Evolutionary conservation across 352 stramenopile species (phyloP).

Genomic region (Blastocystis sp.): DNA sequence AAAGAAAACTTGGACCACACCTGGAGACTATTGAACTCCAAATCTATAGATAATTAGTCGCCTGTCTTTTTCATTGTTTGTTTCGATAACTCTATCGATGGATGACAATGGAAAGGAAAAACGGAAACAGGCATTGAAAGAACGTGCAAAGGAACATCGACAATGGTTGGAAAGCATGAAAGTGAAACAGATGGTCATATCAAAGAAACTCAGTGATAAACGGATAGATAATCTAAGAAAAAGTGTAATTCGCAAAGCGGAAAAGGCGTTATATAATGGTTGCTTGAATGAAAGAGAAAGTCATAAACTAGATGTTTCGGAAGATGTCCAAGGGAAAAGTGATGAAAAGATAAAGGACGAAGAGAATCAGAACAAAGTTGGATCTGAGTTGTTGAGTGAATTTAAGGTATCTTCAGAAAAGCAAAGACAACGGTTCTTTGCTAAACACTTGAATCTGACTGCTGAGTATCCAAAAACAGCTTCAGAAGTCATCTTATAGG

Average conservation of each 20-base stretch:
- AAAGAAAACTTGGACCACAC: slow-evolving; percentile 93
- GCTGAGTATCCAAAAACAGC: not conserved
- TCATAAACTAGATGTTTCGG: not conserved
- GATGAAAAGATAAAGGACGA: not conserved
- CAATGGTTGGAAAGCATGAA: not conserved
- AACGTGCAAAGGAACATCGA: not conserved
- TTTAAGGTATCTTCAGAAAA: not conserved
- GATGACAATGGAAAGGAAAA: not conserved
- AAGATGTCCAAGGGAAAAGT: not conserved
- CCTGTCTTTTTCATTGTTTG: not conserved
- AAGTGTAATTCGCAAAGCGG: not conserved
- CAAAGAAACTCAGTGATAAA: slow-evolving; percentile 8
- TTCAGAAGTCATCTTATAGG: not conserved
- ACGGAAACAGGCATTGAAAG: not conserved
- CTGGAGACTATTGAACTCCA: slow-evolving; percentile 74
- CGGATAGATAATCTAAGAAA: not conserved
- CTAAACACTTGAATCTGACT: slow-evolving; percentile 38
- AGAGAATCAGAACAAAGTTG: no score
- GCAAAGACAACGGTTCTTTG: not conserved
- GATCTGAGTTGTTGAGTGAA: no score
- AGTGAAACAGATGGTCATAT: not conserved
- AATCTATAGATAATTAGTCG: not conserved
- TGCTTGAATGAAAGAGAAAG: not conserved
- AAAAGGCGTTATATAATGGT: not conserved
- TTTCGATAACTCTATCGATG: not conserved